Percentiles rank a stretch among this genome's conserved stretches.
Evolutionary conservation across 2,329 filamentous ascomycete species (phyloP).

Genomic region (Lachnellula suecica): DNA sequence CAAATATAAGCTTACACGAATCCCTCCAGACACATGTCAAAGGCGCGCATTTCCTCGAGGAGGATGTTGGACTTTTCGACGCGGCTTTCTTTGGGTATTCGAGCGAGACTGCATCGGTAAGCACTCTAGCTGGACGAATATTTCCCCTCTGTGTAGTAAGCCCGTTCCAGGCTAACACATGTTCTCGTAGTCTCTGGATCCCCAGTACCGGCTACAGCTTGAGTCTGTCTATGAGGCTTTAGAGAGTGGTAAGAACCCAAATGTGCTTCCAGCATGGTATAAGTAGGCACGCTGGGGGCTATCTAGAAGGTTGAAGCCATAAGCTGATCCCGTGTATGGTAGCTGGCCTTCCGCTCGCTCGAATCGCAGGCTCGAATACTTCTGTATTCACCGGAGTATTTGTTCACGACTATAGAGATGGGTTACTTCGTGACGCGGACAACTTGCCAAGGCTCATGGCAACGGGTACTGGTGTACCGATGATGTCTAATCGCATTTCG

Average conservation of each 20-base stretch:
- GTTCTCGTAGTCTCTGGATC: slow-evolving; percentile 8
- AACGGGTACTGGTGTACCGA: slow-evolving; percentile 38
- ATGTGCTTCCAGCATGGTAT: no score
- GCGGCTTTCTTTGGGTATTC: slow-evolving; percentile 39
- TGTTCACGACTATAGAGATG: slow-evolving; percentile 23
- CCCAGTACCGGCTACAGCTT: slow-evolving; percentile 9
- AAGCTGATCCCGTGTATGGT: no score
- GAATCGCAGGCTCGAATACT: slow-evolving; percentile 13
- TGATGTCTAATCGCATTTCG: slow-evolving; percentile 42
- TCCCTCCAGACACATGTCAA: background rate
- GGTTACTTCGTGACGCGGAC: slow-evolving; percentile 9
- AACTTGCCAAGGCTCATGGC: slow-evolving; percentile 28
- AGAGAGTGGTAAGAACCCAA: slow-evolving; percentile 7
- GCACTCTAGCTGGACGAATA: background rate
- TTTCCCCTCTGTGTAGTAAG: background rate
- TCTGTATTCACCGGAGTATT: slow-evolving; percentile 44
- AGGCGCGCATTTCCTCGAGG: slow-evolving; percentile 31
- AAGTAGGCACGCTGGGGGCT: no score
- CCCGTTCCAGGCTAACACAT: no score
- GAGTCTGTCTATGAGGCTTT: slow-evolving; percentile 11
- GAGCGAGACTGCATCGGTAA: slow-evolving; percentile 30
- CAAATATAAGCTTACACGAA: background rate
- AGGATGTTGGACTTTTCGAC: slow-evolving; percentile 36
- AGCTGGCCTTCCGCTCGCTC: slow-evolving; percentile 10
- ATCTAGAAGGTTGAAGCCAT: no score